Conservation (phyloP, 2,329 filamentous ascomycete species). For the Penicillium italicum region DNA sequence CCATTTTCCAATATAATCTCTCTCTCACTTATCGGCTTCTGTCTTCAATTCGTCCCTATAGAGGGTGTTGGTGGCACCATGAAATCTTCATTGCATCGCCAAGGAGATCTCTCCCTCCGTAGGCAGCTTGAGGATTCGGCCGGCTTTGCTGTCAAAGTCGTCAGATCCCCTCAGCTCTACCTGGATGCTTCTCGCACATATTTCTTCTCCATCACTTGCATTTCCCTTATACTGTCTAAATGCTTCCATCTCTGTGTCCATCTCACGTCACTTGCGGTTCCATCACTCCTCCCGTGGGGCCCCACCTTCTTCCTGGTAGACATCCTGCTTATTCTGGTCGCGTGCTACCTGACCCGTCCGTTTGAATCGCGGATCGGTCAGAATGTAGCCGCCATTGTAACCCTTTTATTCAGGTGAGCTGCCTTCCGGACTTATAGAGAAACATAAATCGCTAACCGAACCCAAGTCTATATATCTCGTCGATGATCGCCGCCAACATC, state of each 20-base stretch:
- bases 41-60: not conserved
- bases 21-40: not conserved
- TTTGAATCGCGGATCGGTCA: conserved; percentile 6
- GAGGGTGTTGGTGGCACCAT: not conserved
- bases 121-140: not conserved
- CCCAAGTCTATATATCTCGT: conserved; percentile 12
- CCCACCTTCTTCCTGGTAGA: conserved; percentile 16
- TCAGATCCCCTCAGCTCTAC: conserved; percentile 9
- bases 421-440: not conserved
- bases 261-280: not conserved
- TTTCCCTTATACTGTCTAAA: conserved; percentile 12
- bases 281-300: conserved; percentile 9
- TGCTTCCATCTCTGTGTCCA: conserved; percentile 13
- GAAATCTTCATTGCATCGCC: not conserved
- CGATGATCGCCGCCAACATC: conserved; percentile 19
- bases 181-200: conserved; percentile 9
- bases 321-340: conserved; percentile 13
- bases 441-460: not conserved
- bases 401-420: conserved; percentile 11
- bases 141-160: conserved; percentile 5
- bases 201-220: conserved; percentile 15
- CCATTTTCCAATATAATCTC: not conserved
- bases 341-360: conserved; percentile 9
- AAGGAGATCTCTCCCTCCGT: not conserved
- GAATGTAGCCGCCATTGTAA: conserved; percentile 7